phyloP scores from a whole-genome alignment of 768 basidiomycete genomes.

The Psilocybe cyanescens region DNA sequence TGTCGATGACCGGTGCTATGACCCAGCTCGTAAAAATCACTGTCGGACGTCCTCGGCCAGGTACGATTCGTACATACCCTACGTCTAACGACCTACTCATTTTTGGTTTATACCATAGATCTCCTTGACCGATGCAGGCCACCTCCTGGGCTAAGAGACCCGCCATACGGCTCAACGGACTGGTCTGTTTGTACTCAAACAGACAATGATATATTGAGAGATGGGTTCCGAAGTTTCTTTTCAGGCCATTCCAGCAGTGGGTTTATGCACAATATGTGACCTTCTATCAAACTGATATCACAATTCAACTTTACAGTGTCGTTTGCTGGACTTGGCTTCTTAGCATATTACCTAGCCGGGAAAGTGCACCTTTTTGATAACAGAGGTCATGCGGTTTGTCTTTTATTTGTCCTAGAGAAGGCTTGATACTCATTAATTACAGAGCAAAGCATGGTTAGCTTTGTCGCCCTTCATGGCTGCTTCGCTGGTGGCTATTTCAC shows the following conservation, averaged over 20 bases:
- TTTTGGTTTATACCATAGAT: constrained; percentile 40
- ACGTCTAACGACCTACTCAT: background rate
- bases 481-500: constrained; percentile 76
- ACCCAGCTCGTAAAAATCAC: constrained; percentile 88
- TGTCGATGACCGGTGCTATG: constrained; percentile 75
- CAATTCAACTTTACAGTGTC: constrained; percentile 57
- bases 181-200: constrained; percentile 81
- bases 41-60: constrained; percentile 90
- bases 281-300: background rate
- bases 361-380: constrained; percentile 91
- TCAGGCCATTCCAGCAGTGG: constrained; percentile 89
- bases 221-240: constrained; percentile 93
- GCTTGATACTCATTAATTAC: constrained; percentile 9
- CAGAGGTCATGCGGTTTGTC: constrained; percentile 68
- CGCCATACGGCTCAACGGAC: constrained; percentile 73
- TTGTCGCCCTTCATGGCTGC: constrained; percentile 80
- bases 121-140: constrained; percentile 77
- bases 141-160: constrained; percentile 61
- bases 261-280: constrained; percentile 27
- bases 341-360: constrained; percentile 87
- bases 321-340: constrained; percentile 90
- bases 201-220: constrained; percentile 57
- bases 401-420: background rate
- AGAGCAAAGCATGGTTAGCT: constrained; percentile 86
- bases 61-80: constrained; percentile 33